Base-by-base conservation (phyloP, 2,329 filamentous ascomycete species). In the Colletotrichum brevisporum region DNA sequence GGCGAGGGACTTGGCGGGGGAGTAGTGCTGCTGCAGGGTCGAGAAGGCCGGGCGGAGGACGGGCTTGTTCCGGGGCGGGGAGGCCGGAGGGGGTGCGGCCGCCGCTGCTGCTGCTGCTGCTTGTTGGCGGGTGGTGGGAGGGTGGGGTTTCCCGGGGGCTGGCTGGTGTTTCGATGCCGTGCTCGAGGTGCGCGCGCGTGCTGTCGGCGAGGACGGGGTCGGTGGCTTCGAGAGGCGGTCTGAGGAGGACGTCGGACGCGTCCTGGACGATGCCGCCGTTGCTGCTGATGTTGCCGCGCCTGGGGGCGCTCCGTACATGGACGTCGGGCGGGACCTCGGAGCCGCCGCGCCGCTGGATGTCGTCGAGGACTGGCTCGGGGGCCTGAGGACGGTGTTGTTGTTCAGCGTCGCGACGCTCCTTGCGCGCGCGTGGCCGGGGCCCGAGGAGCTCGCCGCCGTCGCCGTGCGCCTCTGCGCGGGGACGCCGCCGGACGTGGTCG, bases 11-110 rank as follows among this genome's bases (percentile, higher is more conserved):
- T 91, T 91, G 52, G 87, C 87, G 0, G 91, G 90, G 31, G 88
- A 90, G 80, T 88, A 92, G 79, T 92, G 89, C 73, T 92, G 90
- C 73, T 92, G 90, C 47, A 88, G 84, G 0, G 87, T 91, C 55
- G 83, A 87, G 78, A 92, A 92, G 54, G 85, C 81, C 0, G 89
- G 88, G 9, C 85, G 85, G 27, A 81, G 78, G n/a, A 80, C 77
- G 18, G 80, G 77, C 48, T 76, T 77, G 18, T 63, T 71, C 75
- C 55, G 70, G 63, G 54, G 45, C 2, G 62, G 63, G 8, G 63
- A 56, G 61, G 51, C 48, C 10, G 56, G 62, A 51, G 41, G 57
- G 45, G 21, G 21, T 24, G 21, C 21, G 21, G 63, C 31, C 10
- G 18, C n/a, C 2, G 48, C 13, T 16, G 58, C 27, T 45, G 53